Evolutionary conservation across 2,329 filamentous ascomycete species (phyloP).

Genomic region (Cercospora nicotianae): DNA sequence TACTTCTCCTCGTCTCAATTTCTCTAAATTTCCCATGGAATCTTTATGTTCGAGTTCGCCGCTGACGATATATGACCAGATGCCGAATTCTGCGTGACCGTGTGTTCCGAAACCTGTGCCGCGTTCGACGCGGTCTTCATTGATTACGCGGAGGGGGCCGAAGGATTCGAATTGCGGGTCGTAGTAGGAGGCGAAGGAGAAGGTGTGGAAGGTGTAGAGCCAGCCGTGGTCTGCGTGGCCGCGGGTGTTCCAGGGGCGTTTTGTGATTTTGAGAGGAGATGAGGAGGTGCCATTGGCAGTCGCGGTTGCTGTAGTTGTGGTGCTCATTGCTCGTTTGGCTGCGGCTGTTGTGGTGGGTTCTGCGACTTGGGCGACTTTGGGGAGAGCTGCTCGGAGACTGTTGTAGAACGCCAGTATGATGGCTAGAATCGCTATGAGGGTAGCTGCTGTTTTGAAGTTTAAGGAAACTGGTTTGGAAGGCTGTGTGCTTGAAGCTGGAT

Average conservation of each 20-base stretch:
- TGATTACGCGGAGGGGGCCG: slow-evolving; percentile 78
- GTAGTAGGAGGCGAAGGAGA: slow-evolving; percentile 74
- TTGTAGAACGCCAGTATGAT: slow-evolving; percentile 50
- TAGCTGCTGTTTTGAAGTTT: slow-evolving; percentile 33
- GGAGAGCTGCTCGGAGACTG: slow-evolving; percentile 41
- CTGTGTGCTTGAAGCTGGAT: slow-evolving; percentile 3
- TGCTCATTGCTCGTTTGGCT: slow-evolving; percentile 41
- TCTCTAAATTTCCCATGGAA: slow-evolving; percentile 69
- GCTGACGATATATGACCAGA: slow-evolving; percentile 83
- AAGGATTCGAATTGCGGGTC: slow-evolving; percentile 68
- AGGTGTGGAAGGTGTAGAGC: slow-evolving; percentile 84
- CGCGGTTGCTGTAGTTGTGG: slow-evolving; percentile 37
- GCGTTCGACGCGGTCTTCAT: slow-evolving; percentile 79
- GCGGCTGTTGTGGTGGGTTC: slow-evolving; percentile 7
- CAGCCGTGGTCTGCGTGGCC: slow-evolving; percentile 82
- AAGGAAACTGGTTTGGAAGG: slow-evolving; percentile 16
- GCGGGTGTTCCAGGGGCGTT: slow-evolving; percentile 68
- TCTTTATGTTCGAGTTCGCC: slow-evolving; percentile 87
- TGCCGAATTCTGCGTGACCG: slow-evolving; percentile 82
- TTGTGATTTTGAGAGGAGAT: slow-evolving; percentile 61
- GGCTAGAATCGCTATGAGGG: slow-evolving; percentile 41
- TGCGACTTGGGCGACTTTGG: slow-evolving; percentile 29
- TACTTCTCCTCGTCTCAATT: slow-evolving; percentile 77
- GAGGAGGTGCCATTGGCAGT: slow-evolving; percentile 19
- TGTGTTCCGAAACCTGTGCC: slow-evolving; percentile 81